Evolutionary conservation across 1,284 basidiomycete species (phyloP).

Genomic region (Cutaneotrichosporon curvatum): DNA sequence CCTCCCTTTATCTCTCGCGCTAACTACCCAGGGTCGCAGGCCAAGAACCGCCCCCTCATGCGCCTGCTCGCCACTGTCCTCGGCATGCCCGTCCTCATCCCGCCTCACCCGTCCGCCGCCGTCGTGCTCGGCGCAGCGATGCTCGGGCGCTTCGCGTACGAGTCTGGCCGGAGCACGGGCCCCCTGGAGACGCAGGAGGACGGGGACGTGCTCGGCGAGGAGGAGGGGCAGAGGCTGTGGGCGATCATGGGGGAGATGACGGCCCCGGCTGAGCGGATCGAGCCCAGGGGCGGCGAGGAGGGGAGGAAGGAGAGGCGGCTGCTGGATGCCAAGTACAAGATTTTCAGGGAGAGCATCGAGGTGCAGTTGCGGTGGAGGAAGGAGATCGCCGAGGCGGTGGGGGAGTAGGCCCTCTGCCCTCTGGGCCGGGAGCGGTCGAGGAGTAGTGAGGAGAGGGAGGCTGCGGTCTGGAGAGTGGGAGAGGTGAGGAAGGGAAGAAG

Average conservation of each 20-base stretch:
- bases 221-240: slow-evolving; percentile 70
- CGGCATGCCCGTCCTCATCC: slow-evolving; percentile 74
- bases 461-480: not conserved
- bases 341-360: slow-evolving; percentile 81
- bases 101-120: slow-evolving; percentile 65
- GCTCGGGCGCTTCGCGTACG: slow-evolving; percentile 79
- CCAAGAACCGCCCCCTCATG: slow-evolving; percentile 76
- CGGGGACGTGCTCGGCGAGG: slow-evolving; percentile 49
- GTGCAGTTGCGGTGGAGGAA: slow-evolving; percentile 61
- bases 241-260: slow-evolving; percentile 96
- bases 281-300: slow-evolving; percentile 54
- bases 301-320: slow-evolving; percentile 58
- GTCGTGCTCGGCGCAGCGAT: slow-evolving; percentile 92
- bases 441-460: too few relatives aligned
- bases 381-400: slow-evolving; percentile 27
- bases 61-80: slow-evolving; percentile 81
- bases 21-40: slow-evolving; percentile 63
- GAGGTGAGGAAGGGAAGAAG: too few relatives aligned
- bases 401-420: too few relatives aligned
- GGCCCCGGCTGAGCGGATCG: slow-evolving; percentile 66
- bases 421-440: too few relatives aligned
- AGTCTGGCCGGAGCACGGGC: slow-evolving; percentile 34
- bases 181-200: slow-evolving; percentile 45
- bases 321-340: slow-evolving; percentile 85
- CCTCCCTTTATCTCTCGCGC: not conserved